These are phyloP conservation scores for Amaranthus cruentus DNA, from an alignment of 148 eudicot genomes.

Conservation along the genomic window DNA sequence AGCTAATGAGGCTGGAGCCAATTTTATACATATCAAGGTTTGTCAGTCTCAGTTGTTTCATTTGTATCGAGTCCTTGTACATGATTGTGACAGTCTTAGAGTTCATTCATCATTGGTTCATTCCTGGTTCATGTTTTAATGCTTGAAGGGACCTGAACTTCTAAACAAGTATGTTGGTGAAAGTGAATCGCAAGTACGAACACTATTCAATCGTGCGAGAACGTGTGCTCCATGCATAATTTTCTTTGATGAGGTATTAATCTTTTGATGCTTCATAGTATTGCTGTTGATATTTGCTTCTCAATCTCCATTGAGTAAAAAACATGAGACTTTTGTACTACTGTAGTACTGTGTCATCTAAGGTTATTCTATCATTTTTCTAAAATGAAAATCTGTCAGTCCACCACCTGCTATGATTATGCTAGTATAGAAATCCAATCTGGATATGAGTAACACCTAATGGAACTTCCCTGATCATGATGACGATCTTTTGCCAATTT, in stretches of 20 bases:
- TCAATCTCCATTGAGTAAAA: neutral
- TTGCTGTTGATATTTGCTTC: neutral
- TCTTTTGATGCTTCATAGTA: neutral
- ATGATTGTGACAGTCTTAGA: neutral
- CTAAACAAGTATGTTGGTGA: slow-evolving; percentile 86
- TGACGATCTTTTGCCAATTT: too few species aligned
- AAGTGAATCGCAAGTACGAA: slow-evolving; percentile 78
- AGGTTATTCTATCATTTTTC: too few species aligned
- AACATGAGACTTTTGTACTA: neutral
- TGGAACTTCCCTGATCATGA: too few species aligned
- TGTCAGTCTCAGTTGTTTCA: slow-evolving; percentile 1
- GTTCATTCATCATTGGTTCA: neutral
- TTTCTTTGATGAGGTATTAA: slow-evolving; percentile 85
- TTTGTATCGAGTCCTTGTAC: neutral
- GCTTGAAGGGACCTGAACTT: slow-evolving; percentile 77
- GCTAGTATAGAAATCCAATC: neutral
- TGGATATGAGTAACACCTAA: too few species aligned
- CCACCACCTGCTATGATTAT: neutral
- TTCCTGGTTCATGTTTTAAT: slow-evolving; percentile 9
- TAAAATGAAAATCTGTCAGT: neutral
- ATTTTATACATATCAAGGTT: slow-evolving; percentile 88
- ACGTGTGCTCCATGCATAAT: slow-evolving; percentile 89
- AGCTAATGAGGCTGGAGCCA: slow-evolving; percentile 89
- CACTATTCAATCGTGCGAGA: slow-evolving; percentile 75
- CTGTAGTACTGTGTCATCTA: too few species aligned